Evolutionary conservation across 345 rosid species (phyloP), one percentile per base, ranked within the genome.

Genomic region (Tarenaya hassleriana): DNA sequence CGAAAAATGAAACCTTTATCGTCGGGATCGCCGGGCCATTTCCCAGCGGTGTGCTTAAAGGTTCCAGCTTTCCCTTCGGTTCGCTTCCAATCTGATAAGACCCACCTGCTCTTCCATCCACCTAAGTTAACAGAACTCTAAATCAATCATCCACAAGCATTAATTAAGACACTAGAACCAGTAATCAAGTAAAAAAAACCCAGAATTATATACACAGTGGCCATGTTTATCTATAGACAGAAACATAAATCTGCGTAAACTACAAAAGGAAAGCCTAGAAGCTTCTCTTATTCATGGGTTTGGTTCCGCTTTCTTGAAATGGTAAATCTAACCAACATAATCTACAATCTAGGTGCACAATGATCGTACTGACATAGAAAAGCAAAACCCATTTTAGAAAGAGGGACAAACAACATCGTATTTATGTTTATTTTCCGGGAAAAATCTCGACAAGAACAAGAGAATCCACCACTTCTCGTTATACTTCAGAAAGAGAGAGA

Each of bases 41-140:
- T 80, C 12, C 95, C 95, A 11, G 92, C 84, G 0, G 95, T 83
- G 64, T 86, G 68, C 67, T 86, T 86, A 41, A 86, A 83, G 24
- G 84, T 73, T 1, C 89, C 95, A 0, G 89, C 95, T 68, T 86
- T 83, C 34, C 96, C 96, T 70, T 88, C 90, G 9, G 67, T 78
- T 65, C 88, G 67, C 29, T 88, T 88, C 96, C 96, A 87, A 54
- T 87, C 94, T n/a, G 94, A 88, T 39, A 68, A 67, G 29, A 87
- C 92, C 98, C 98, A 91, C 14, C 95, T 71, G 67, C 80, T 72
- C 52, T 80, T 80, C 98, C 98, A 91, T 42, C 96, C 98, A 74
- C 77, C 98, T 91, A 5, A 24, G 50, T n/a, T n/a, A 2, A 24
- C 29, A 24, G 4, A 29, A n/a, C n/a, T n/a, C 35, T 1, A 39